Conservation (phyloP, 352 stramenopile species). For the Plasmopara halstedii region DNA sequence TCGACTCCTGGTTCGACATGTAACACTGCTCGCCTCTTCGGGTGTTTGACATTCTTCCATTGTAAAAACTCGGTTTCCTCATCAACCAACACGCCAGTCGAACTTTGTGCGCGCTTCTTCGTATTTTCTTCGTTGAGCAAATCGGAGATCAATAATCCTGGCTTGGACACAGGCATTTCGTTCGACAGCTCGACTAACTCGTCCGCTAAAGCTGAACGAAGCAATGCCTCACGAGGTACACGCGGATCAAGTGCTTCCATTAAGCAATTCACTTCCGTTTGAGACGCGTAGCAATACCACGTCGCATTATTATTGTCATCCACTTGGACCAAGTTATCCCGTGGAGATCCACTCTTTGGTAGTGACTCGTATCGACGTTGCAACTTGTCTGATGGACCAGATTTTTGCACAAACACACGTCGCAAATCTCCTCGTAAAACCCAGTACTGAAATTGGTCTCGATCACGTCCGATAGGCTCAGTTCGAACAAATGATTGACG, state of each 20-base stretch:
- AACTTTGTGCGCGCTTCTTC: conserved; percentile 36
- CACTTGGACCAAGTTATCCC: conserved; percentile 13
- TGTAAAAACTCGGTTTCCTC: conserved; percentile 28
- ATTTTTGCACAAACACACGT: conserved; percentile 65
- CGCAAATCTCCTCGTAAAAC: conserved; percentile 56
- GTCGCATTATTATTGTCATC: conserved; percentile 23
- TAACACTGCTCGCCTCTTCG: conserved; percentile 15
- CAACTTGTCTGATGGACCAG: conserved; percentile 31
- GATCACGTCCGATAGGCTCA: conserved; percentile 63
- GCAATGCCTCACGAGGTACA: conserved; percentile 37
- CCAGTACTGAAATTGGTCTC: conserved; percentile 58
- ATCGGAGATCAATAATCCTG: conserved; percentile 67
- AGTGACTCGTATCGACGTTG: conserved; percentile 41
- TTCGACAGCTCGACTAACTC: conserved; percentile 48
- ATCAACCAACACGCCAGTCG: not conserved
- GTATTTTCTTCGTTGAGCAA: conserved; percentile 53
- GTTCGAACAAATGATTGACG: conserved; percentile 67
- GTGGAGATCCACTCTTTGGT: conserved; percentile 18
- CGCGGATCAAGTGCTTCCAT: conserved; percentile 47
- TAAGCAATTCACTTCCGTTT: conserved; percentile 52
- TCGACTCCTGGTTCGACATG: conserved; percentile 34
- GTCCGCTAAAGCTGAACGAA: conserved; percentile 45
- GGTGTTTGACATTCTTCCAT: conserved; percentile 64
- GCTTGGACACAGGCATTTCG: conserved; percentile 68
- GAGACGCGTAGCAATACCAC: conserved; percentile 64